Evolutionary conservation across 257 asterid genomes (phyloP).

Genomic region (Solanum infundibuliforme): DNA sequence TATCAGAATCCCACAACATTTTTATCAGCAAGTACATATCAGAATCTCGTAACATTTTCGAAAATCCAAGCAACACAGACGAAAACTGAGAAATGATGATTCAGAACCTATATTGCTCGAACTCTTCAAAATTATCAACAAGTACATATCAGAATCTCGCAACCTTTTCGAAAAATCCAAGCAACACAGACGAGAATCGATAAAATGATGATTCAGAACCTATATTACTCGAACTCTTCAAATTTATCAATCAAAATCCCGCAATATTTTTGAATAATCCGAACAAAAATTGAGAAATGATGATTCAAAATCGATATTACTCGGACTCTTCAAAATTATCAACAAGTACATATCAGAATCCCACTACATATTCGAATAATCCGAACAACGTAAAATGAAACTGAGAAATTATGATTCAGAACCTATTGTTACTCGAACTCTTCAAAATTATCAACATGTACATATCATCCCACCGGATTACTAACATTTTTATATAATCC

Average conservation of each 20-base stretch:
- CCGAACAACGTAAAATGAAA: no score
- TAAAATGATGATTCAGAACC: background rate
- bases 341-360: no score
- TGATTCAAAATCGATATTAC: background rate
- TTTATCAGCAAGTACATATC: no score
- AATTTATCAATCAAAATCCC: background rate
- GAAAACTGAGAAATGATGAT: background rate
- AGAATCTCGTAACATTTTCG: no score
- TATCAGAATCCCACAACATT: background rate
- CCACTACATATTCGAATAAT: rapidly evolving
- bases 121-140: background rate
- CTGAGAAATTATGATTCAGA: background rate
- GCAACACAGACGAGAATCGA: rapidly evolving
- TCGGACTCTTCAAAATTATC: background rate
- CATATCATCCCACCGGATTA: background rate
- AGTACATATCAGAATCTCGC: rapidly evolving
- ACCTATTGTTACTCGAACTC: background rate
- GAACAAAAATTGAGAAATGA: background rate
- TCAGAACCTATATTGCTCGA: rapidly evolving
- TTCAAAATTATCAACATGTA: background rate
- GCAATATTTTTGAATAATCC: rapidly evolving
- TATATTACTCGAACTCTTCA: background rate
- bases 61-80: background rate
- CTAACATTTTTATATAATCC: background rate
- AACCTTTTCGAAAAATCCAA: background rate